phyloP scores from a whole-genome alignment of 2,329 filamentous ascomycete genomes.

The Epichloe aotearoae region DNA sequence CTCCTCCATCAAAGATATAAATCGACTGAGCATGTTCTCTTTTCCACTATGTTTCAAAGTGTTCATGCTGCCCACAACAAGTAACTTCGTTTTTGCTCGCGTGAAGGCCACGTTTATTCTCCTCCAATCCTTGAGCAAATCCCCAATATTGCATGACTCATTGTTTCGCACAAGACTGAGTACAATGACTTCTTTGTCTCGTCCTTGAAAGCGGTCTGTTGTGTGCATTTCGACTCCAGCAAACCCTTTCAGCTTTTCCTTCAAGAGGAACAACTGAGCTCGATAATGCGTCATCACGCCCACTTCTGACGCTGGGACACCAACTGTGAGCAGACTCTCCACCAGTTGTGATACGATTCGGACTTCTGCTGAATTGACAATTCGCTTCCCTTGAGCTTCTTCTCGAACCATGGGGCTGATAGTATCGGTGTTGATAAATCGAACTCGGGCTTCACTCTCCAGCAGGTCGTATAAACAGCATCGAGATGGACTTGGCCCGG shows the following conservation, averaged over 20 bases:
- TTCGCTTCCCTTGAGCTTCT: conserved; percentile 66
- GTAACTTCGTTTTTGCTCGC: conserved; percentile 77
- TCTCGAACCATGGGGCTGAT: conserved; percentile 54
- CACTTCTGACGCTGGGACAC: conserved; percentile 63
- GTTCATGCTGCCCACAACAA: conserved; percentile 70
- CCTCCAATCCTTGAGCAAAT: conserved; percentile 81
- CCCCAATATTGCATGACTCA: conserved; percentile 68
- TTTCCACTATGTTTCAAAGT: conserved; percentile 63
- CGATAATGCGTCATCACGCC: conserved; percentile 97
- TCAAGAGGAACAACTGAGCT: conserved; percentile 74
- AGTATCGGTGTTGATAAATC: conserved; percentile 80
- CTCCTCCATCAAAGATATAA: conserved; percentile 65
- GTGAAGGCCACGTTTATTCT: conserved; percentile 95
- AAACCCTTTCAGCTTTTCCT: conserved; percentile 51
- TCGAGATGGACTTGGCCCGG: conserved; percentile 28
- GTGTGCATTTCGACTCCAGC: conserved; percentile 82
- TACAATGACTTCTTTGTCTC: conserved; percentile 88
- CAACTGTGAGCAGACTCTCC: conserved; percentile 59
- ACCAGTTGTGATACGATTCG: conserved; percentile 69
- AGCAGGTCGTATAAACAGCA: conserved; percentile 74
- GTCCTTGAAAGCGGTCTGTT: conserved; percentile 89
- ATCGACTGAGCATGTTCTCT: conserved; percentile 63
- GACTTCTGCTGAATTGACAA: conserved; percentile 78
- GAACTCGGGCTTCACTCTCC: conserved; percentile 57
- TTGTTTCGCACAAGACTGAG: conserved; percentile 83